Evolutionary conservation across 164 flowering plant genomes (phyloP).

Genomic region (Tetracentron sinense): DNA sequence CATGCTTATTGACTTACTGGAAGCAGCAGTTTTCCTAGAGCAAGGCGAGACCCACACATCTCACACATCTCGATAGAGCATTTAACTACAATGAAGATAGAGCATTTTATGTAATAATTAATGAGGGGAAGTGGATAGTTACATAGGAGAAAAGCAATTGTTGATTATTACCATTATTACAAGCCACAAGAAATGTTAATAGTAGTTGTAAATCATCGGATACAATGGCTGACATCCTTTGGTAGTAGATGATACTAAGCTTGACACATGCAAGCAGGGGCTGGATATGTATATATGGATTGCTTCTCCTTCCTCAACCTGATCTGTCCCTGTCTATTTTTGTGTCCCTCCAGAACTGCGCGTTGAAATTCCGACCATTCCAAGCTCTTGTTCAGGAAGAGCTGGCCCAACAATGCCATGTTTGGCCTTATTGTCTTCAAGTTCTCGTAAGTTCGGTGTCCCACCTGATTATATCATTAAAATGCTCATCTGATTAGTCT

Average conservation of each 20-base stretch:
- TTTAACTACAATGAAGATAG: too few species aligned
- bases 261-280: constrained; percentile 93
- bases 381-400: constrained; percentile 82
- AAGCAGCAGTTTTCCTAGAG: too few species aligned
- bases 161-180: constrained; percentile 17
- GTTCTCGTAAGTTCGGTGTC: constrained; percentile 79
- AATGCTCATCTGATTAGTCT: not conserved
- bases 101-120: too few species aligned
- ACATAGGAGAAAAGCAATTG: constrained; percentile 7
- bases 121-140: too few species aligned
- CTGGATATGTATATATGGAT: constrained; percentile 91
- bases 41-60: too few species aligned
- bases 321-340: constrained; percentile 75
- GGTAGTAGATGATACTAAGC: constrained; percentile 16
- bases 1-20: too few species aligned
- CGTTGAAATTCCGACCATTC: constrained; percentile 74
- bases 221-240: not conserved
- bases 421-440: constrained; percentile 89
- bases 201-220: constrained; percentile 6
- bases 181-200: constrained; percentile 24
- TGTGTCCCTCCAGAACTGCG: constrained; percentile 74
- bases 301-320: constrained; percentile 61
- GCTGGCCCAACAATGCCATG: constrained; percentile 83
- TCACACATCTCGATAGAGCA: too few species aligned
- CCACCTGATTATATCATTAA: constrained; percentile 51